Base-by-base conservation (phyloP, 2,329 filamentous ascomycete genomes). In the Podosphaera aphanis region DNA sequence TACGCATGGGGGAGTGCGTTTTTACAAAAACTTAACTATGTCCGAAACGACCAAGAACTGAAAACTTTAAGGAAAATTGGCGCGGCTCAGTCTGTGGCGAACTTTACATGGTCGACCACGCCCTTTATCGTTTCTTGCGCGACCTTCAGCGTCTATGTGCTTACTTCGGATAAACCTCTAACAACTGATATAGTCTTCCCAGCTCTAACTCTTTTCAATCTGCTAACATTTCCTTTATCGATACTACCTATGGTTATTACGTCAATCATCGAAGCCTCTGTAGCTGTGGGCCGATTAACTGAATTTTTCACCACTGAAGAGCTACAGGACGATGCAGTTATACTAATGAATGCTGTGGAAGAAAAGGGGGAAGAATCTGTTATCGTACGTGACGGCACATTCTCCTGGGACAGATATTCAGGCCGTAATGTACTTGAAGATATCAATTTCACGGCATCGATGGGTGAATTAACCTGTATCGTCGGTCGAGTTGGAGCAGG, bases 221-320 rank as follows among this genome's bases (percentile, higher is more conserved):
- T 98, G 23, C 72, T 98, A 41, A 92, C 86, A 0, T 98, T 98
- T 64, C 92, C 90, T 1, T 73, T 98, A 46, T 81, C 90, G 2
- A 79, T 98, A 33, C 67, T 98, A 25, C 90, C 90, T 6, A 95
- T 98, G 86, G 86, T 98, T 33, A 95, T 98, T 53, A 93, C 86
- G 0, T 79, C 88, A 5, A 83, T 98, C 50, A 85, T 98, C 27
- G 90, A 98, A 62, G 86, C 90, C 10, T 83, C 76, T n/a, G 90
- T 98, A 46, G 90, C 90, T 20, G 83, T 92, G 19, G 74, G 74
- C 23, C 82, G 90, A 56, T 67, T 98, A 52, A 90, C 85, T 0
- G 71, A 77, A 33, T 98, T 84, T 62, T 74, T 98, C 49, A 73
- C 68, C 0, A 83, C 90, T 0, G 88, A 95, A 56, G 90, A 98